A percentile compares a stretch with the other conserved stretches of the same genome.
These are phyloP conservation scores for Fusarium hostae DNA, from an alignment of 2,329 filamentous ascomycete genomes.

Conservation along the genomic window DNA sequence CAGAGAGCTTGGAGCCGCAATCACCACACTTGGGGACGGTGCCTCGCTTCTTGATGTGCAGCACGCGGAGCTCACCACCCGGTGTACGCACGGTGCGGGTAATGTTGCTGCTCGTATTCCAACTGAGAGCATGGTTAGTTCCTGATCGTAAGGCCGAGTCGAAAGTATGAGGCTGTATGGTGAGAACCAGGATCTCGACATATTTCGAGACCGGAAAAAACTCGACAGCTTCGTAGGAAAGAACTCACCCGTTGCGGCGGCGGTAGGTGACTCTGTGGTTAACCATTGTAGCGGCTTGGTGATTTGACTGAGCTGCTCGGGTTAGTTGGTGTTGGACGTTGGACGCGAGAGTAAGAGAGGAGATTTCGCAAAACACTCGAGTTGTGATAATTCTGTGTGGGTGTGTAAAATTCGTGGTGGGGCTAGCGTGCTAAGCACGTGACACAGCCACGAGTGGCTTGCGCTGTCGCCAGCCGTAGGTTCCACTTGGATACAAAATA, in stretches of 20 bases:
- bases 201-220: conserved; percentile 27
- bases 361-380: conserved; percentile 47
- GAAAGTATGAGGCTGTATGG: conserved; percentile 9
- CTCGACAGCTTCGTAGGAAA: conserved; percentile 19
- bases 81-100: conserved; percentile 96
- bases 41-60: conserved; percentile 99
- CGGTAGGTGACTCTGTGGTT: conserved; percentile 74
- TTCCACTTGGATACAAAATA: not conserved
- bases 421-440: not conserved
- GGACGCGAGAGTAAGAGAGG: conserved; percentile 44
- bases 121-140: conserved; percentile 65
- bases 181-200: not conserved
- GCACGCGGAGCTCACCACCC: conserved; percentile 92
- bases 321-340: conserved; percentile 44
- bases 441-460: not conserved
- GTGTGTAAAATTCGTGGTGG: conserved; percentile 5
- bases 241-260: conserved; percentile 81
- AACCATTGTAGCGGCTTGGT: conserved; percentile 64
- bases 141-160: conserved; percentile 16
- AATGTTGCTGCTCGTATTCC: conserved; percentile 99
- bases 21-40: conserved; percentile 99
- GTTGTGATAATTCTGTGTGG: conserved; percentile 11
- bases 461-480: not conserved
- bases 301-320: conserved; percentile 6
- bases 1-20: conserved; percentile 96